These are phyloP conservation scores for Paramecium sexaurelia DNA, from an alignment of 73 alveolate species.

Conservation along the genomic window DNA sequence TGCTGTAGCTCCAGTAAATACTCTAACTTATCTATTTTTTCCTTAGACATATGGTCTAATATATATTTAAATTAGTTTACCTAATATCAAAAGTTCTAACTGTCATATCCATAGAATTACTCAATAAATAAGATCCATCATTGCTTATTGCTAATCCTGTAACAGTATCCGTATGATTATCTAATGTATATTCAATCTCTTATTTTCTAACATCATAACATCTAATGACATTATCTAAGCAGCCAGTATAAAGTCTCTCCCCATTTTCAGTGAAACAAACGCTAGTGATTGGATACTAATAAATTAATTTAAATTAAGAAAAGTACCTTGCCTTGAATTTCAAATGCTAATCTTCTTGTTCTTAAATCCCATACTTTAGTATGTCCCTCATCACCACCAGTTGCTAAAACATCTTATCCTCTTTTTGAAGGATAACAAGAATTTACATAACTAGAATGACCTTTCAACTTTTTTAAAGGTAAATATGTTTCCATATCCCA, in stretches of 20 bases:
- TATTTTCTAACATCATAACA: constrained; percentile 87
- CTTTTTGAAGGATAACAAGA: constrained; percentile 69
- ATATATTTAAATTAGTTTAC: neutral
- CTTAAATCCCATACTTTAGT: constrained; percentile 81
- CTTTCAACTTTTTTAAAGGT: constrained; percentile 77
- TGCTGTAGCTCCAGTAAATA: constrained; percentile 84
- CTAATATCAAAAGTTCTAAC: constrained; percentile 78
- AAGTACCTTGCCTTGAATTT: constrained; percentile 64
- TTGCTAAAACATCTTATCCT: constrained; percentile 76
- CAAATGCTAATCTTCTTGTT: constrained; percentile 53
- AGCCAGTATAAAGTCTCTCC: constrained; percentile 87
- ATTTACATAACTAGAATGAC: constrained; percentile 76
- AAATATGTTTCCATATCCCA: constrained; percentile 76
- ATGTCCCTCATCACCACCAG: constrained; percentile 83
- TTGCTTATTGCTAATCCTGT: constrained; percentile 92
- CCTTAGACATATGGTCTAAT: constrained; percentile 72
- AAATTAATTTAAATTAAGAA: neutral
- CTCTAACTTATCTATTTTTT: constrained; percentile 75
- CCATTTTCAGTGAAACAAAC: constrained; percentile 74
- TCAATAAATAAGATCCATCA: constrained; percentile 81
- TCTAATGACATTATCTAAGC: constrained; percentile 89
- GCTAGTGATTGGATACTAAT: constrained; percentile 73
- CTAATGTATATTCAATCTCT: constrained; percentile 80
- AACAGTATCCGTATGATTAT: constrained; percentile 93
- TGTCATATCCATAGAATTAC: constrained; percentile 90